phyloP scores from a whole-genome alignment of 352 stramenopile species.

The Globisporangium camurandrum region DNA sequence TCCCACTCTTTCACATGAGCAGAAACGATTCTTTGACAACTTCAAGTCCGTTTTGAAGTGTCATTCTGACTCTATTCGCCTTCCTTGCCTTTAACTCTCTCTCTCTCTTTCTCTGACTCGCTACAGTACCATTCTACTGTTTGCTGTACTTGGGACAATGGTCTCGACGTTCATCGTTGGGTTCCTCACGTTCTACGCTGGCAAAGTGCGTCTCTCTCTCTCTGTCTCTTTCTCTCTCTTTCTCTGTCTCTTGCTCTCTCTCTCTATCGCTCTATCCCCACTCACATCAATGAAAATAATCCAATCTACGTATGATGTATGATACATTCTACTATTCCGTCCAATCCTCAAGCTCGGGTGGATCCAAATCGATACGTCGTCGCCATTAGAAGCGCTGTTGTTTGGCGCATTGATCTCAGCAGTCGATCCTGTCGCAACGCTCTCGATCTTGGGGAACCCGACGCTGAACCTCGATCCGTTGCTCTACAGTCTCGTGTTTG shows the following conservation, averaged over 20 bases:
- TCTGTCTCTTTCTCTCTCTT: too few relatives aligned
- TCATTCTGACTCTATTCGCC: neutral
- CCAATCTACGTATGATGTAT: too few relatives aligned
- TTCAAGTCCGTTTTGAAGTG: slow-evolving; percentile 77
- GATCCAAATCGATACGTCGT: slow-evolving; percentile 88
- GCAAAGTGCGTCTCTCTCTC: slow-evolving; percentile 31
- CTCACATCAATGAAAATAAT: too few relatives aligned
- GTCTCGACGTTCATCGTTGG: slow-evolving; percentile 95
- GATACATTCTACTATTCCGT: neutral
- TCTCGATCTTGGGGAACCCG: slow-evolving; percentile 92
- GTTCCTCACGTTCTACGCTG: slow-evolving; percentile 86
- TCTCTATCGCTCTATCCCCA: too few relatives aligned
- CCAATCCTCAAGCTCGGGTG: slow-evolving; percentile 34
- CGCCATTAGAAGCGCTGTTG: slow-evolving; percentile 91
- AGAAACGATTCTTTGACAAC: slow-evolving; percentile 95
- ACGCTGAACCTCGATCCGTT: slow-evolving; percentile 88
- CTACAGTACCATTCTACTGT: slow-evolving; percentile 90
- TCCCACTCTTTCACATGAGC: too few relatives aligned
- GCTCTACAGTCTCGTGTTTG: slow-evolving; percentile 93
- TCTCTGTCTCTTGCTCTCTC: too few relatives aligned
- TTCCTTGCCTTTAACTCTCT: neutral
- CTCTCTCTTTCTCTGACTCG: too few relatives aligned
- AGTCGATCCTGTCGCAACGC: slow-evolving; percentile 94
- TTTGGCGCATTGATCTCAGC: slow-evolving; percentile 95
- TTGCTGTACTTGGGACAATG: slow-evolving; percentile 93